A percentile compares a stretch with the other conserved stretches of the same genome.
Conservation (phyloP, 1,139 yeast genomes). For the Blastobotrys buckinghamii region DNA sequence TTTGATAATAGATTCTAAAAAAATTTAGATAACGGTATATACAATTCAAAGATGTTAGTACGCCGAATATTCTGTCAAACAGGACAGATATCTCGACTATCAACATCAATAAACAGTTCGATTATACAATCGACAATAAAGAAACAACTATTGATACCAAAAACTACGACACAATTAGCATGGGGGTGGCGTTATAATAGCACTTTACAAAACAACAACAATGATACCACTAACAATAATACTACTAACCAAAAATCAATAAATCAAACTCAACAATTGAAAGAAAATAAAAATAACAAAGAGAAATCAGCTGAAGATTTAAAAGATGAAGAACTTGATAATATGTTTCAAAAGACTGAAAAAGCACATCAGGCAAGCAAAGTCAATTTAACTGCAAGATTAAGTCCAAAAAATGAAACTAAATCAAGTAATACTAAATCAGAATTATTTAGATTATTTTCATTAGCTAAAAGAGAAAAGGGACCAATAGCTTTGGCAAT, state of each 20-base stretch:
- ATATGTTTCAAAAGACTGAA: constrained; percentile 24
- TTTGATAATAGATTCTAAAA: no score
- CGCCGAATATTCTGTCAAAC: neutral
- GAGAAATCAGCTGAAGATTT: no score
- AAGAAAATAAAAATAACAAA: no score
- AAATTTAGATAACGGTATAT: no score
- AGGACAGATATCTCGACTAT: neutral
- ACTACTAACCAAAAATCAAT: neutral
- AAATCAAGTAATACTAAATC: constrained; percentile 10
- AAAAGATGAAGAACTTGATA: no score
- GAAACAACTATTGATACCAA: neutral
- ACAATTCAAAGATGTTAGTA: neutral
- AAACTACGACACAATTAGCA: neutral
- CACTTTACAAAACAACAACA: neutral
- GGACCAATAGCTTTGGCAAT: constrained; percentile 54
- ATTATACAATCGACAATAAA: neutral
- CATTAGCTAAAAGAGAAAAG: constrained; percentile 47
- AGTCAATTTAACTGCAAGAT: constrained; percentile 32
- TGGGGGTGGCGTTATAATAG: neutral
- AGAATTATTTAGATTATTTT: constrained; percentile 46
- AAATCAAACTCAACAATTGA: no score
- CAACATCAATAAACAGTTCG: neutral
- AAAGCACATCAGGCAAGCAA: constrained; percentile 32
- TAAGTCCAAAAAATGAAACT: constrained; percentile 17
- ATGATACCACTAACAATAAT: neutral